Percentiles rank a stretch among this genome's conserved stretches.
Conservation (phyloP, 208 protist genomes). For the Novymonas esmeraldas region DNA sequence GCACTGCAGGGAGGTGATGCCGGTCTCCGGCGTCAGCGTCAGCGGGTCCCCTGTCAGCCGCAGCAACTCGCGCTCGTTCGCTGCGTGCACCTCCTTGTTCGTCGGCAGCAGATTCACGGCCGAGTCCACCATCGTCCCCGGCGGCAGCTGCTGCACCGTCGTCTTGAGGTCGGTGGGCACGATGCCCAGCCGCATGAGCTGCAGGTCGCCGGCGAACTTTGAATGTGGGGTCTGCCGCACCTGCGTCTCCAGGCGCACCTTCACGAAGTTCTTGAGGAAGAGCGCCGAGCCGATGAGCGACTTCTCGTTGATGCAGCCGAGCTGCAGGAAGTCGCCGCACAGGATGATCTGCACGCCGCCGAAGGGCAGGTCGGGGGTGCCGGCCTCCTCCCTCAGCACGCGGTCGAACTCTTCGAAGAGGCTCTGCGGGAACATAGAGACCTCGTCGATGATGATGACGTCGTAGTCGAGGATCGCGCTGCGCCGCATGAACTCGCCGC, state of each 20-base stretch:
- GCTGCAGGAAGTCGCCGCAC: conserved; percentile 93
- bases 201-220: conserved; percentile 72
- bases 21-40: conserved; percentile 71
- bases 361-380: conserved; percentile 87
- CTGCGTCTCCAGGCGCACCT: conserved; percentile 72
- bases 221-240: conserved; percentile 68
- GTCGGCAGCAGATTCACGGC: conserved; percentile 87
- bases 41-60: conserved; percentile 73
- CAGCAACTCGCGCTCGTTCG: conserved; percentile 75
- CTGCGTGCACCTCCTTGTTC: conserved; percentile 86
- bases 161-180: conserved; percentile 61
- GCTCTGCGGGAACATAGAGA: conserved; percentile 88
- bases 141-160: conserved; percentile 78
- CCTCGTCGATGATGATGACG: conserved; percentile 93
- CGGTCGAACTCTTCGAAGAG: conserved; percentile 91
- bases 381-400: conserved; percentile 78
- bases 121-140: conserved; percentile 82
- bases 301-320: conserved; percentile 86
- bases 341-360: conserved; percentile 94
- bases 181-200: conserved; percentile 74
- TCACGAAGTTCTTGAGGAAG: conserved; percentile 81
- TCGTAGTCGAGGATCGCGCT: conserved; percentile 81
- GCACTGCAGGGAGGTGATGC: conserved; percentile 81
- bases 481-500: conserved; percentile 82
- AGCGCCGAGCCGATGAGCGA: conserved; percentile 70